These are phyloP conservation scores for Westerdykella ornata DNA, from an alignment of 2,329 filamentous ascomycete species.

Conservation along the genomic window DNA sequence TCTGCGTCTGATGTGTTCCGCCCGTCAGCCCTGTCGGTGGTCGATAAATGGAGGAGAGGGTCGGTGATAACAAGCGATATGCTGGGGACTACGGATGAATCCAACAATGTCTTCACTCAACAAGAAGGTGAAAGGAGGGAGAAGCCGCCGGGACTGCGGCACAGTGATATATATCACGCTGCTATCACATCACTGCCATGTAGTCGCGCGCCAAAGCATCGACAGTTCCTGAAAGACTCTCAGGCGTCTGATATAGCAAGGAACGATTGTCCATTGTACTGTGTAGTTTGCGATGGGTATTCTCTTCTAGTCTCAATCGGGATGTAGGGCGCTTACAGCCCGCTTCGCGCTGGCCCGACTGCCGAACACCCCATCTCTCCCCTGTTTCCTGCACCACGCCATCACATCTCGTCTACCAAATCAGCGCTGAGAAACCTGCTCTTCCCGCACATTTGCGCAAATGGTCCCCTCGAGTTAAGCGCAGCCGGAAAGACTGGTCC, in stretches of 20 bases:
- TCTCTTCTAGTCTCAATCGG: conserved; percentile 6
- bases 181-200: conserved; percentile 21
- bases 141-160: conserved; percentile 2
- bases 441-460: too few species aligned
- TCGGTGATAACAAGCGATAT: background rate
- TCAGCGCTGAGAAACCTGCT: too few species aligned
- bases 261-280: too few species aligned
- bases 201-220: conserved; percentile 6
- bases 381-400: too few species aligned
- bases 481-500: background rate
- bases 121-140: background rate
- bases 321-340: conserved; percentile 1
- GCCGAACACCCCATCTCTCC: background rate
- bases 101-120: too few species aligned
- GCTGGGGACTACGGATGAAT: background rate
- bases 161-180: conserved; percentile 17
- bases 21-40: background rate
- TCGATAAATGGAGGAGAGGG: background rate
- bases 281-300: background rate
- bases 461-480: background rate
- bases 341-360: background rate
- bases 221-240: too few species aligned
- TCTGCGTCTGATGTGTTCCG: too few species aligned
- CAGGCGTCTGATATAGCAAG: too few species aligned
- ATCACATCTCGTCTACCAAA: too few species aligned